These are phyloP conservation scores for Globisporangium radiosum DNA, from an alignment of 352 stramenopile genomes.

Conservation along the genomic window DNA sequence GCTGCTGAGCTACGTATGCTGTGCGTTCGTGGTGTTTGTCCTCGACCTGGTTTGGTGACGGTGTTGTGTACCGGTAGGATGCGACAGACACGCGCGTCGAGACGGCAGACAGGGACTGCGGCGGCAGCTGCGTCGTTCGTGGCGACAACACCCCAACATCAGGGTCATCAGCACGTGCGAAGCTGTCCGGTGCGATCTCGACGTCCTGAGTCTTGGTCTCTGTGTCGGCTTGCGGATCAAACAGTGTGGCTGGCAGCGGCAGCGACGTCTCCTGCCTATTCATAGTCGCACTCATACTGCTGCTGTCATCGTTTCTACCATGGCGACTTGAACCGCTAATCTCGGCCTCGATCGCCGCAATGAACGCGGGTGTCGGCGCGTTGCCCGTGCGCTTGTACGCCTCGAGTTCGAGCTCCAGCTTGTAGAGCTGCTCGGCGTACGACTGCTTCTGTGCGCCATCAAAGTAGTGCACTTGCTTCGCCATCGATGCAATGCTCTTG, in stretches of 20 bases:
- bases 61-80: conserved; percentile 5
- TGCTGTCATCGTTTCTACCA: neutral
- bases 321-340: neutral
- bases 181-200: no score
- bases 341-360: conserved; percentile 15
- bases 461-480: conserved; percentile 57
- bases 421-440: conserved; percentile 40
- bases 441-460: conserved; percentile 44
- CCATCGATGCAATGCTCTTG: conserved; percentile 55
- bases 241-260: neutral
- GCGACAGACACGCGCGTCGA: conserved; percentile 7
- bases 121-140: neutral
- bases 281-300: conserved; percentile 4
- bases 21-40: neutral
- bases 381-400: conserved; percentile 40
- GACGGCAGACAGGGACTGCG: conserved; percentile 2
- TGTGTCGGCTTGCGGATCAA: neutral
- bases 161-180: no score
- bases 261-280: neutral
- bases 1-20: neutral
- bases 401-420: conserved; percentile 32
- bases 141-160: neutral
- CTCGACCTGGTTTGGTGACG: neutral
- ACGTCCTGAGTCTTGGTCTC: conserved; percentile 8
- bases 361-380: conserved; percentile 24